phyloP scores from a whole-genome alignment of 2,329 filamentous ascomycete genomes.

The Eutypella sp. region DNA sequence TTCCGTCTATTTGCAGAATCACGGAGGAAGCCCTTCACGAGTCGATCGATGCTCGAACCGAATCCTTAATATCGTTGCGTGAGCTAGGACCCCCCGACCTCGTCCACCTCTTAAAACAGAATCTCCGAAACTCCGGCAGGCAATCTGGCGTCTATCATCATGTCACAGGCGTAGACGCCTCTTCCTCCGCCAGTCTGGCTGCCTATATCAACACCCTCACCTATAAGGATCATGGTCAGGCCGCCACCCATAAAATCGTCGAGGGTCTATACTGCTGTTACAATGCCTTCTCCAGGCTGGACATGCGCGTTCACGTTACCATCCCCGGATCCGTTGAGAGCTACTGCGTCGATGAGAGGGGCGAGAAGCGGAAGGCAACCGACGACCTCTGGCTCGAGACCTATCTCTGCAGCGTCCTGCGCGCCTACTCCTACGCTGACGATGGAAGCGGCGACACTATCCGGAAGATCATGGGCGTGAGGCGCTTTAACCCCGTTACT shows the following conservation, averaged over 20 bases:
- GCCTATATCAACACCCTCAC: constrained; percentile 98
- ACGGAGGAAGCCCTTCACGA: constrained; percentile 91
- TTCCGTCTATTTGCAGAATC: constrained; percentile 52
- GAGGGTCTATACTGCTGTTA: constrained; percentile 98
- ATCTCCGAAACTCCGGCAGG: constrained; percentile 51
- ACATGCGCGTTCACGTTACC: constrained; percentile 97
- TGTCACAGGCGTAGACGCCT: constrained; percentile 94
- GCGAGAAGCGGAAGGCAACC: constrained; percentile 87
- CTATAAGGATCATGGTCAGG: constrained; percentile 78
- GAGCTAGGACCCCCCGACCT: constrained; percentile 95
- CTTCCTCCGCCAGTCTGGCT: constrained; percentile 91
- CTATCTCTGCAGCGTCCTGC: constrained; percentile 88
- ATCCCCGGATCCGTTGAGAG: constrained; percentile 95
- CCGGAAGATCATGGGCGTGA: constrained; percentile 93
- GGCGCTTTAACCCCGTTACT: constrained; percentile 94
- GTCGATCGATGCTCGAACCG: constrained; percentile 86
- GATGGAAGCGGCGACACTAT: constrained; percentile 92
- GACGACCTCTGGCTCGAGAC: constrained; percentile 97
- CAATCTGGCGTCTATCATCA: constrained; percentile 96
- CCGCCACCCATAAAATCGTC: constrained; percentile 74
- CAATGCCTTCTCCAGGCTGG: constrained; percentile 96
- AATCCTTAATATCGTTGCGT: constrained; percentile 76
- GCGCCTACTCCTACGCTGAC: constrained; percentile 95
- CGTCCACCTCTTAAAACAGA: constrained; percentile 84
- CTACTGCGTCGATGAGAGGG: constrained; percentile 95